These are phyloP conservation scores for Benincasa hispida DNA, from an alignment of 306 rosid genomes.

Conservation along the genomic window DNA sequence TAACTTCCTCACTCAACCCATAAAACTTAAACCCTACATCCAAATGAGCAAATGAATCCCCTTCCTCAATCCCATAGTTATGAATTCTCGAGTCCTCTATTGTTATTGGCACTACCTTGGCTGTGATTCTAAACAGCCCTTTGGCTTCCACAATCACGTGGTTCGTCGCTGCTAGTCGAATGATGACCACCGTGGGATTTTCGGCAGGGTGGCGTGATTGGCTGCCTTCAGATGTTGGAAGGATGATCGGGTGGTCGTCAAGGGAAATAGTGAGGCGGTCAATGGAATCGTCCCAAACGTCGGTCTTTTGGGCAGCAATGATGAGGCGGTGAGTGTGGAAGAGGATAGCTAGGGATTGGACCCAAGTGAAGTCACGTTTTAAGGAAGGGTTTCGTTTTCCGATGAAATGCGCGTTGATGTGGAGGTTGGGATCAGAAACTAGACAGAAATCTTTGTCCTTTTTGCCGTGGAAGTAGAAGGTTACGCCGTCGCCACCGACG, in stretches of 20 bases:
- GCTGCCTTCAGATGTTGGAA: constrained; percentile 22
- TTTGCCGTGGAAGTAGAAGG: constrained; percentile 59
- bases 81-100: constrained; percentile 43
- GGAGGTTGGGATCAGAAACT: constrained; percentile 44
- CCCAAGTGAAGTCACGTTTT: constrained; percentile 43
- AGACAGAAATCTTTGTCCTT: constrained; percentile 48
- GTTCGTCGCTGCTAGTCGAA: constrained; percentile 19
- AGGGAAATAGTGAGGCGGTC: constrained; percentile 35
- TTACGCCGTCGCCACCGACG: constrained; percentile 23
- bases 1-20: constrained; percentile 25
- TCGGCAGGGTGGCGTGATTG: constrained; percentile 16
- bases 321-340: constrained; percentile 32
- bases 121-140: constrained; percentile 30
- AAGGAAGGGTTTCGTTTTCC: constrained; percentile 38
- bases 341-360: constrained; percentile 49
- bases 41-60: constrained; percentile 47
- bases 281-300: constrained; percentile 28
- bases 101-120: constrained; percentile 52
- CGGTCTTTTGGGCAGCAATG: constrained; percentile 36
- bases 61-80: constrained; percentile 38
- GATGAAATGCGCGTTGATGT: constrained; percentile 59
- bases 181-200: constrained; percentile 8
- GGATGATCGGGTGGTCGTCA: constrained; percentile 20
- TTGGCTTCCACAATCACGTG: constrained; percentile 27
- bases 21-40: constrained; percentile 56